Base-by-base conservation (phyloP, 139 green algal species). In the Chlorella sp. region DNA sequence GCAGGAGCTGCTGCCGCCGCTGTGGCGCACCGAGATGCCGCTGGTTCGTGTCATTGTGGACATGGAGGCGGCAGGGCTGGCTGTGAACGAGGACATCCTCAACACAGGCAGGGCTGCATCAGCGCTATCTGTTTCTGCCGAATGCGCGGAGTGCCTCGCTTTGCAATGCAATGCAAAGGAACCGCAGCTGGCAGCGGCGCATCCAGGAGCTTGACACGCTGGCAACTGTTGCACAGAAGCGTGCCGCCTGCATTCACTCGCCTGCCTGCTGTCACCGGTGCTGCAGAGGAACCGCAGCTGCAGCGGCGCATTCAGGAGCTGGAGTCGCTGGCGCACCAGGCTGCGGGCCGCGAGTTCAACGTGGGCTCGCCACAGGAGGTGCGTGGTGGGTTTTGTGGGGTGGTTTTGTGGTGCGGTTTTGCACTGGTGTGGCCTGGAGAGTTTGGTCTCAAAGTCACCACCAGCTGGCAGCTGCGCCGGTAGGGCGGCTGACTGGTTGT, bases 11-110 rank as follows among this genome's bases (percentile, higher is more conserved):
- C 32, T 94, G 70, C 32, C 80, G 28, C 78, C 89, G 16, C 84
- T 96, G 81, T 65, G 64, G 34, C 26, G 72, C 12, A 76, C 93
- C 1, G 93, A 97, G 91, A 96, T 96, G 92, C 95, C 92, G 1
- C 83, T 97, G 71, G 92, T 95, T 82, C 73, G 75, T 0, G 89
- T 97, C 68, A 88, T 97, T 57, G 93, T 89, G 12, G 70, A 79
- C 51, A 95, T 97, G 92, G 93, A 97, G 91, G 55, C 51, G 0
- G 25, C 21, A 0, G 93, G 94, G 70, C 89, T 97, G 26, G 87
- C 83, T 1, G 73, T 96, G n/a, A n/a, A n/a, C n/a, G n/a, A n/a
- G n/a, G n/a, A 26, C 2, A 78, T 87, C 9, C 82, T 94, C 9
- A 69, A 78, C 26, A 55, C 76, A n/a, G 87, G 73, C 51, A 60